These are phyloP conservation scores for Corylus americana DNA, from an alignment of 306 rosid genomes.

Conservation along the genomic window DNA sequence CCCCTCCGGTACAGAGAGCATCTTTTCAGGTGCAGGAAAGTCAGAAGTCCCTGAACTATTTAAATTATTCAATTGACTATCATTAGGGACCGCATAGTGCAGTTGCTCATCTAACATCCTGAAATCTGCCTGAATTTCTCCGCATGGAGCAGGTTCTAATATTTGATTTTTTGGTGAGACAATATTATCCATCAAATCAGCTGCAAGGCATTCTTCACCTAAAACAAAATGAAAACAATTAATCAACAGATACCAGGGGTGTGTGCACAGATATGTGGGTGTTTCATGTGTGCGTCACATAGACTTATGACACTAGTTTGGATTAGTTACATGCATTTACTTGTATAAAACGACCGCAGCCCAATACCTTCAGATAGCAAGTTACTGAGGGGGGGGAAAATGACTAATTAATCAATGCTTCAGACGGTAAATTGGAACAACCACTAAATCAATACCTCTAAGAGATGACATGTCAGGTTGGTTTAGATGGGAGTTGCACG, in stretches of 20 bases:
- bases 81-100: constrained; percentile 39
- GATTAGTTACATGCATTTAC: neutral
- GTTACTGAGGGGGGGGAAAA: neutral
- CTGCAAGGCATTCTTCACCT: constrained; percentile 46
- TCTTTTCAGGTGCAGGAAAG: constrained; percentile 74
- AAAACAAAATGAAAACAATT: constrained; percentile 27
- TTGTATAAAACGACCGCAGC: neutral
- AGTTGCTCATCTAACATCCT: constrained; percentile 42
- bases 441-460: constrained; percentile 47
- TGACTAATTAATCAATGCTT: constrained; percentile 7
- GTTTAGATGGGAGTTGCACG: constrained; percentile 56
- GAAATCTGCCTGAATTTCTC: constrained; percentile 39
- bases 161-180: constrained; percentile 34
- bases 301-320: neutral
- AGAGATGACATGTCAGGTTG: constrained; percentile 39
- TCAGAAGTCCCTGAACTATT: constrained; percentile 54
- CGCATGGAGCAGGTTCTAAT: constrained; percentile 36
- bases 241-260: constrained; percentile 7
- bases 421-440: constrained; percentile 12
- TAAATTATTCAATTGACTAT: constrained; percentile 33
- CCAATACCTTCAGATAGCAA: neutral
- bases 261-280: neutral
- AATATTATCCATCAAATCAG: constrained; percentile 29
- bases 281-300: neutral
- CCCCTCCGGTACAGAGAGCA: constrained; percentile 59